Conservation (phyloP, 257 asterid genomes). For the Solanum peruvianum region DNA sequence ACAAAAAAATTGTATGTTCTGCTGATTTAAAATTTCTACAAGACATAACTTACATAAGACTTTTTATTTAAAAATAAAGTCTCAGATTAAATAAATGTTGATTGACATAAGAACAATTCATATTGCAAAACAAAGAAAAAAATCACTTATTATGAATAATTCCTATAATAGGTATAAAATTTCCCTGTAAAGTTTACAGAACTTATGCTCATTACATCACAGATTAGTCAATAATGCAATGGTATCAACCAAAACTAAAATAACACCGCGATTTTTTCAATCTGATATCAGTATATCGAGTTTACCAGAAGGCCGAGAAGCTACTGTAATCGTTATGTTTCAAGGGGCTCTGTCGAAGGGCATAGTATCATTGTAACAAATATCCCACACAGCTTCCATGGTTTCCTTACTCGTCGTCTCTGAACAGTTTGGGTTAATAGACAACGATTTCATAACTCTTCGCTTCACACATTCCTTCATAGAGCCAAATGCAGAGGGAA, state of each 20-base stretch:
- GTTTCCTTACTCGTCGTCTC: slow-evolving; percentile 74
- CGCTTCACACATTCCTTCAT: slow-evolving; percentile 73
- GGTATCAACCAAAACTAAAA: background rate
- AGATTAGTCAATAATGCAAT: background rate
- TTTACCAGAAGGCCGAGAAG: background rate
- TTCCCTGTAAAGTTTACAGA: too few relatives aligned
- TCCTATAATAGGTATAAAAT: background rate
- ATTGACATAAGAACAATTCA: background rate
- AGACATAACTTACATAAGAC: too few relatives aligned
- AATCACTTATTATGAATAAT: background rate
- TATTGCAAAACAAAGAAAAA: background rate
- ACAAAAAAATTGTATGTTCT: too few relatives aligned
- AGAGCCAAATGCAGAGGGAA: background rate
- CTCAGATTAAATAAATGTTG: background rate
- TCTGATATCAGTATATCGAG: background rate
- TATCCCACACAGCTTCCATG: slow-evolving; percentile 91
- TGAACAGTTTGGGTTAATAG: slow-evolving; percentile 64
- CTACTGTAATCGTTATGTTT: background rate
- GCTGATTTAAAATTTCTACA: too few relatives aligned
- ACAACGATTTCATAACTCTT: slow-evolving; percentile 60
- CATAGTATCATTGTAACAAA: slow-evolving; percentile 77
- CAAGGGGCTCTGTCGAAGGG: slow-evolving; percentile 77
- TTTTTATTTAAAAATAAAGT: too few relatives aligned
- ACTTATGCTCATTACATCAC: background rate
- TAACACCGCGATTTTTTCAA: background rate